Evolutionary conservation across 2,329 filamentous ascomycete species (phyloP).

Genomic region (Cladophialophora immunda): DNA sequence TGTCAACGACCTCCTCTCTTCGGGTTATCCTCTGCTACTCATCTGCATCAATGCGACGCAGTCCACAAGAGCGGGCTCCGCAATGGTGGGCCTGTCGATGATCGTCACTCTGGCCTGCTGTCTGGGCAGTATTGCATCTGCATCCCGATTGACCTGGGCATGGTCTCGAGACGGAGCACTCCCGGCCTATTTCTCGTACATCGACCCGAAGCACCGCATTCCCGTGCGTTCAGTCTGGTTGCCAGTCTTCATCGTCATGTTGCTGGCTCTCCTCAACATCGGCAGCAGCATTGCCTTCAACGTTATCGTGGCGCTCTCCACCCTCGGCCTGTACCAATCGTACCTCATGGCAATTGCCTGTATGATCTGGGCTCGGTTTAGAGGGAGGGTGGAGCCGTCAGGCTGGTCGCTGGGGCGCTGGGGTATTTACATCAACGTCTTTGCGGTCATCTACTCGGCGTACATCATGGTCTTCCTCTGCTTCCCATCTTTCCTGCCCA

Average conservation of each 20-base stretch:
- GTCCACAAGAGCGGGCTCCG: slow-evolving; percentile 29
- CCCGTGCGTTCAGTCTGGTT: slow-evolving; percentile 52
- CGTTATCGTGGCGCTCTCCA: slow-evolving; percentile 51
- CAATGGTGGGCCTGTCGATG: slow-evolving; percentile 30
- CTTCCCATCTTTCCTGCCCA: slow-evolving; percentile 47
- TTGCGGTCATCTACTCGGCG: slow-evolving; percentile 47
- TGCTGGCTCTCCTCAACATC: slow-evolving; percentile 53
- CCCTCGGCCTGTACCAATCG: slow-evolving; percentile 49
- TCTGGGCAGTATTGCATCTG: slow-evolving; percentile 50
- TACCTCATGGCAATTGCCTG: slow-evolving; percentile 42
- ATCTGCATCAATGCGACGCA: slow-evolving; percentile 35
- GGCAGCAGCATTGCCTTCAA: slow-evolving; percentile 48
- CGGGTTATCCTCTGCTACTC: slow-evolving; percentile 28
- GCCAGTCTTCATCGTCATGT: slow-evolving; percentile 45
- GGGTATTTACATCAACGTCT: slow-evolving; percentile 47
- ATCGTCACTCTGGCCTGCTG: slow-evolving; percentile 29
- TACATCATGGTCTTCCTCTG: slow-evolving; percentile 45
- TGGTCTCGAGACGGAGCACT: slow-evolving; percentile 60
- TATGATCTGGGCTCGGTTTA: slow-evolving; percentile 41
- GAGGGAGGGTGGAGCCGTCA: slow-evolving; percentile 17
- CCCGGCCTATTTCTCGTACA: slow-evolving; percentile 50
- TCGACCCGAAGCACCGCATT: slow-evolving; percentile 47
- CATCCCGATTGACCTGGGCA: slow-evolving; percentile 59
- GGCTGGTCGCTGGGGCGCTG: slow-evolving; percentile 38
- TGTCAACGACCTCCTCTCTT: slow-evolving; percentile 19